Evolutionary conservation across 441 rosid genomes (phyloP), one percentile per base, ranked within the genome.

Genomic region (Populus hybrid): DNA sequence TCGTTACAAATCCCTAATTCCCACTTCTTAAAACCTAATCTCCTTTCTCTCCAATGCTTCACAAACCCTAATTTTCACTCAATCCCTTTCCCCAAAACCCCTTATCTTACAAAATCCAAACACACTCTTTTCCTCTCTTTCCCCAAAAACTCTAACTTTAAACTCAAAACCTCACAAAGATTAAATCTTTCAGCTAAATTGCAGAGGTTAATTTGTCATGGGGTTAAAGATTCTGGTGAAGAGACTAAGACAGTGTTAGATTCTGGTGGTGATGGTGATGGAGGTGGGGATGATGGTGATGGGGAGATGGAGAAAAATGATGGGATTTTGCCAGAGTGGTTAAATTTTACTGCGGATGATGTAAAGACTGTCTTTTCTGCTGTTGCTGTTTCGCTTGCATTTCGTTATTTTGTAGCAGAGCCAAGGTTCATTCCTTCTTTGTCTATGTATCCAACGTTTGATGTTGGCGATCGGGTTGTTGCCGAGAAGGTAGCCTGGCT

Each of bases 401-500:
- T 96, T 84, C 85, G 97, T 79, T 69, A 88, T 65, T 91, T 96
- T 72, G 84, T 94, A 67, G 98, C 98, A 16, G 99, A 96, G 89
- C 98, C 98, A 2, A 88, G 98, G 85, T 96, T 83, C 79, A 96
- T 95, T 82, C 98, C 99, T 83, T 94, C 97, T 75, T 80, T 95
- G 89, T 95, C 98, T 30, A 96, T 96, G 99, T 95, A 91, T 89
- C 99, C 99, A 38, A 94, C 97, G 19, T 94, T 95, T 82, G 97
- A 94, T 85, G 97, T 92, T 28, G 98, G 99, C 67, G 99, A 96
- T 78, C 89, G 96, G 81, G 79, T 96, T 73, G 91, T 94, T 77
- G 97, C 98, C 9, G 98, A 96, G 87, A 96, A 96, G 98, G 98
- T 94, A 81, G 36, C 14, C 14, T 72, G 24, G 9, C 67, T 28